phyloP scores from a whole-genome alignment of 257 asterid species.

The Solanum chaucha region DNA sequence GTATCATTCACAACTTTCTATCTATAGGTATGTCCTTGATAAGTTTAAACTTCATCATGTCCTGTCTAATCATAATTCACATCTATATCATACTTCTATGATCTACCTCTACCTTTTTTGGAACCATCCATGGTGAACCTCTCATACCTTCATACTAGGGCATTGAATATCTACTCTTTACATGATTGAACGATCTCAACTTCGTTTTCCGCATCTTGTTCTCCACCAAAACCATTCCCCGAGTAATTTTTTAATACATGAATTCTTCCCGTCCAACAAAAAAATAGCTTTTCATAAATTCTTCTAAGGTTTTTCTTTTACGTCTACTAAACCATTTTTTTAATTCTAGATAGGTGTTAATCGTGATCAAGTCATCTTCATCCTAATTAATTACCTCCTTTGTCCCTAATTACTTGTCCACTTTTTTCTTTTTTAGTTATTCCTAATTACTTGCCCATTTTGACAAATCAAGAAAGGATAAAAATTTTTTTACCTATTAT shows the following conservation, averaged over 20 bases:
- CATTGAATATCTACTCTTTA: too few relatives aligned
- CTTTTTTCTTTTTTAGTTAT: too few relatives aligned
- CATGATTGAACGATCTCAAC: not conserved
- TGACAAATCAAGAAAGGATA: too few relatives aligned
- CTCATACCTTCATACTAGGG: not conserved
- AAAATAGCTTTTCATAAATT: not conserved
- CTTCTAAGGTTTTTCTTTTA: not conserved
- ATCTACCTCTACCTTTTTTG: not conserved
- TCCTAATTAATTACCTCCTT: not conserved
- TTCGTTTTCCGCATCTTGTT: not conserved
- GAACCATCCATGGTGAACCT: not conserved
- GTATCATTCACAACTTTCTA: not conserved
- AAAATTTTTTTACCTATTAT: too few relatives aligned
- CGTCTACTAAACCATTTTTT: not conserved
- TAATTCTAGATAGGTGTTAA: not conserved
- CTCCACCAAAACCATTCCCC: not conserved
- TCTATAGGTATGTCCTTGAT: not conserved
- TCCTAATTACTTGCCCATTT: rapidly evolving
- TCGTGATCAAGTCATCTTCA: not conserved
- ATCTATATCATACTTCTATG: too few relatives aligned
- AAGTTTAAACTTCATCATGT: not conserved
- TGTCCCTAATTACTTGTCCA: too few relatives aligned
- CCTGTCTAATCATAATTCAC: not conserved
- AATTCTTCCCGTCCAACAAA: not conserved
- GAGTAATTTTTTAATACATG: not conserved